A percentile compares a stretch with the other conserved stretches of the same genome.
Evolutionary conservation across 257 asterid species (phyloP).

Genomic region (Plantago ovata): DNA sequence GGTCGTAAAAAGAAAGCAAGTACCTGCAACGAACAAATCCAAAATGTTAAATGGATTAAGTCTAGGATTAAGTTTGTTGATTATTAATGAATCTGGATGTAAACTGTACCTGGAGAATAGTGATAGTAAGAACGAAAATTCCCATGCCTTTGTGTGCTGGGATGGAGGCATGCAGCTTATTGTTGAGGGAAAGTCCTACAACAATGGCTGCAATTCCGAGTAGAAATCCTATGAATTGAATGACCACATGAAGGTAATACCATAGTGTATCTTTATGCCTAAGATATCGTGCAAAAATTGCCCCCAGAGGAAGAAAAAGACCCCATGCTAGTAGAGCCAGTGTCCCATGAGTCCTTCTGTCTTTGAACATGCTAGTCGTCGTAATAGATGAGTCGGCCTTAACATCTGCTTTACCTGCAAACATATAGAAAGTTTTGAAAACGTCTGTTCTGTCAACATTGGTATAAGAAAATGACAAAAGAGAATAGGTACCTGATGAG

Average conservation of each 20-base stretch:
- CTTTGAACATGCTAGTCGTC: constrained; percentile 27
- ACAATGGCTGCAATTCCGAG: constrained; percentile 68
- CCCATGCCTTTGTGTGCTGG: constrained; percentile 84
- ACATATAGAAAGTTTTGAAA: not conserved
- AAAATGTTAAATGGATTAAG: too few species aligned
- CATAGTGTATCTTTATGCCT: constrained; percentile 53
- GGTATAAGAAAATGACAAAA: not conserved
- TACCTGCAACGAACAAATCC: constrained; percentile 33
- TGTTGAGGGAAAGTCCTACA: constrained; percentile 61
- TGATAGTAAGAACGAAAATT: constrained; percentile 58
- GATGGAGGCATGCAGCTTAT: constrained; percentile 50
- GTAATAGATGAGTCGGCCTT: constrained; percentile 21
- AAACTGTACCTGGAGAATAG: constrained; percentile 65
- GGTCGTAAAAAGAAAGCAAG: constrained; percentile 72
- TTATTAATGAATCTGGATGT: not conserved
- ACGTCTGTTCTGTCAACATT: not conserved
- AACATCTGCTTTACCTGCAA: constrained; percentile 40
- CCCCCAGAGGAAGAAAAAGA: constrained; percentile 71
- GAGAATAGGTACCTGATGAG: constrained; percentile 53
- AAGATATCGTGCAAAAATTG: constrained; percentile 74
- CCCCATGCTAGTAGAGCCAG: constrained; percentile 79
- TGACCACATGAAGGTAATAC: constrained; percentile 70
- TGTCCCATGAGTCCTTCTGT: constrained; percentile 72
- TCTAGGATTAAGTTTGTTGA: not conserved
- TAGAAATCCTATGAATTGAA: constrained; percentile 68